These are phyloP conservation scores for Acanthamoeba triangularis DNA, from an alignment of 208 protist genomes.

Conservation along the genomic window DNA sequence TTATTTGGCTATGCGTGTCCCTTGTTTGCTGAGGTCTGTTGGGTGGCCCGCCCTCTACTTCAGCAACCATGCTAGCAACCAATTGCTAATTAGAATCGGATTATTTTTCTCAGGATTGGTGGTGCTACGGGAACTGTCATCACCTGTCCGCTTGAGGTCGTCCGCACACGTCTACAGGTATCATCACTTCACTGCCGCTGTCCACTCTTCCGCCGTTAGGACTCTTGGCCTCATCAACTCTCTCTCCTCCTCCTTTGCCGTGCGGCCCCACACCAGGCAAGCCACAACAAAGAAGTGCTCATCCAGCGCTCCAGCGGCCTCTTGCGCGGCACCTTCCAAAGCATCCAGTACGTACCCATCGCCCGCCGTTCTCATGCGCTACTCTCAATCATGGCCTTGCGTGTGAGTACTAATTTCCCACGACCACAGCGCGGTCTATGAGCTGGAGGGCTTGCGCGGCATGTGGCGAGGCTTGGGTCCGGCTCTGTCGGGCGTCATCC, in stretches of 20 bases:
- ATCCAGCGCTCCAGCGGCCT: conserved; percentile 68
- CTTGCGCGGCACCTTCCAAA: conserved; percentile 50
- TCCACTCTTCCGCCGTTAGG: too few species aligned
- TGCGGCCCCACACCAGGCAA: conserved; percentile 28
- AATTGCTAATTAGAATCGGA: conserved; percentile 69
- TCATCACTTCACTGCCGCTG: too few species aligned
- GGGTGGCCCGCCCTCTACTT: too few species aligned
- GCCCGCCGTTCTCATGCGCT: background rate
- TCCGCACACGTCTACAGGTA: conserved; percentile 77
- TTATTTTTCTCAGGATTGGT: conserved; percentile 77
- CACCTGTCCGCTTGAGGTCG: conserved; percentile 88
- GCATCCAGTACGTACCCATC: background rate
- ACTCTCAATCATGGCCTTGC: background rate
- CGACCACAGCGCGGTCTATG: background rate
- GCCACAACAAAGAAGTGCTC: conserved; percentile 77
- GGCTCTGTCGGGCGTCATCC: conserved; percentile 55
- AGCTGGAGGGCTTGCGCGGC: conserved; percentile 25
- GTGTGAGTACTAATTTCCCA: background rate
- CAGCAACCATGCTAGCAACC: background rate
- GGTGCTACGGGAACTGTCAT: conserved; percentile 81
- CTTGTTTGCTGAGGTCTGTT: background rate
- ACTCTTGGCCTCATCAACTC: too few species aligned
- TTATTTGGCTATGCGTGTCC: conserved; percentile 11
- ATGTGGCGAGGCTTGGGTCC: conserved; percentile 41
- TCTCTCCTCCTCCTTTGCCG: too few species aligned